Conservation (phyloP, 2,329 filamentous ascomycete genomes). For the Penicillium nordicum region DNA sequence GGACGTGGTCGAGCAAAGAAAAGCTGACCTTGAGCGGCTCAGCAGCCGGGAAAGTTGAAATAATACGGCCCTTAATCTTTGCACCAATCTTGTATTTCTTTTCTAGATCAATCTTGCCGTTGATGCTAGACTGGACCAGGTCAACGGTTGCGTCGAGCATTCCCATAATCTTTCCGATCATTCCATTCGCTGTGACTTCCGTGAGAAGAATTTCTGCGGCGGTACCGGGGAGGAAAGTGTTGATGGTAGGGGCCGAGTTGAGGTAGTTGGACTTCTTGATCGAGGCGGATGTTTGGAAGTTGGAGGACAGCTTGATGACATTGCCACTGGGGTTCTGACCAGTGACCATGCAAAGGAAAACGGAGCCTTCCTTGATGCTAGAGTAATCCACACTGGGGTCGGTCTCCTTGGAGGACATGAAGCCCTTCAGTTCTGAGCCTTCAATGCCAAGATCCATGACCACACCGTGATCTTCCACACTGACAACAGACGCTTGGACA, state of each 20-base stretch:
- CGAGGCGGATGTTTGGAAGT: slow-evolving; percentile 66
- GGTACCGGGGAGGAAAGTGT: slow-evolving; percentile 88
- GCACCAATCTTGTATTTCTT: slow-evolving; percentile 78
- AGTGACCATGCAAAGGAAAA: slow-evolving; percentile 78
- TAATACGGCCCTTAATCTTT: slow-evolving; percentile 79
- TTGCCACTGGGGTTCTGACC: slow-evolving; percentile 73
- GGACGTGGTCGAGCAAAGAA: slow-evolving; percentile 80
- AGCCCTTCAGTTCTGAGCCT: slow-evolving; percentile 67
- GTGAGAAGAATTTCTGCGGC: slow-evolving; percentile 79
- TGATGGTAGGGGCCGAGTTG: slow-evolving; percentile 77
- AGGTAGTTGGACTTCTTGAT: slow-evolving; percentile 64
- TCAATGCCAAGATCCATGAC: slow-evolving; percentile 87
- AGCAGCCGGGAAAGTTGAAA: slow-evolving; percentile 78
- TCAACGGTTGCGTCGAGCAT: slow-evolving; percentile 88
- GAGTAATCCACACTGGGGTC: slow-evolving; percentile 63
- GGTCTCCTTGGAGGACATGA: slow-evolving; percentile 80
- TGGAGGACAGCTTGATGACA: slow-evolving; percentile 79
- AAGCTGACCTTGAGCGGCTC: slow-evolving; percentile 82
- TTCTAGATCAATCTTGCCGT: slow-evolving; percentile 65
- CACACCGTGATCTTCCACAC: slow-evolving; percentile 92
- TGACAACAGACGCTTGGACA: slow-evolving; percentile 81
- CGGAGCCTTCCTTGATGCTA: slow-evolving; percentile 74
- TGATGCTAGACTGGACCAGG: slow-evolving; percentile 79
- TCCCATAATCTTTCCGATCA: slow-evolving; percentile 88
- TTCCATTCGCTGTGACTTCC: slow-evolving; percentile 68